Conservation (phyloP, 2,329 filamentous ascomycete genomes). For the Dothistroma pini region DNA sequence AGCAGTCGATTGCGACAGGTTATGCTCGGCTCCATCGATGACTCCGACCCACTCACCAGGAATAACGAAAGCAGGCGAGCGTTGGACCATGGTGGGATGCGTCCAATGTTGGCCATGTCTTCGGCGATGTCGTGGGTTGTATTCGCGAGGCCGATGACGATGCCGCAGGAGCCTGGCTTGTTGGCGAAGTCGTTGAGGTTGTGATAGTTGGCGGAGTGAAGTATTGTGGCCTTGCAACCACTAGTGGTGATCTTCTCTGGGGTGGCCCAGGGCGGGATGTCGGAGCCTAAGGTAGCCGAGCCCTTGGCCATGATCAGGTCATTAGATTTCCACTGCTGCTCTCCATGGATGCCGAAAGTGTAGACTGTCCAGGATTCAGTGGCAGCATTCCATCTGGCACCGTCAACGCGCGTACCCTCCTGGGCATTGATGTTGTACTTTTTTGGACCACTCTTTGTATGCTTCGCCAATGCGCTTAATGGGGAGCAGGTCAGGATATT, state of each 20-base stretch:
- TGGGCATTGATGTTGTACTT: slow-evolving; percentile 40
- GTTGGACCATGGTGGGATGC: slow-evolving; percentile 47
- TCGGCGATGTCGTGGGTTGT: slow-evolving; percentile 49
- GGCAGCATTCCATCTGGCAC: slow-evolving; percentile 38
- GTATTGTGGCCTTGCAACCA: slow-evolving; percentile 37
- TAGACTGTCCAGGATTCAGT: slow-evolving; percentile 37
- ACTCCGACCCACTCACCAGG: slow-evolving; percentile 31
- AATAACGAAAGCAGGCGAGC: slow-evolving; percentile 41
- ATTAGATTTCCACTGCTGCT: slow-evolving; percentile 12
- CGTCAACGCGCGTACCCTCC: slow-evolving; percentile 37
- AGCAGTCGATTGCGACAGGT: slow-evolving; percentile 16
- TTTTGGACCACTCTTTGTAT: slow-evolving; percentile 38
- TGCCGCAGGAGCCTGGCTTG: slow-evolving; percentile 35
- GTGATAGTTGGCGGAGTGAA: slow-evolving; percentile 38
- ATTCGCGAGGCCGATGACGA: slow-evolving; percentile 49
- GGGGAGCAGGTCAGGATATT: slow-evolving; percentile 26
- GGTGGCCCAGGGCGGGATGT: slow-evolving; percentile 24
- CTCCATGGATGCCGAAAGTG: slow-evolving; percentile 5
- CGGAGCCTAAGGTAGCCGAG: slow-evolving; percentile 29
- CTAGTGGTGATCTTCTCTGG: slow-evolving; percentile 35
- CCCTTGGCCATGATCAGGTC: slow-evolving; percentile 38
- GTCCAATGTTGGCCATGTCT: slow-evolving; percentile 44
- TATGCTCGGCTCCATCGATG: slow-evolving; percentile 19
- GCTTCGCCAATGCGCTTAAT: slow-evolving; percentile 38
- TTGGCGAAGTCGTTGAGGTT: slow-evolving; percentile 35